Conservation (phyloP, 257 asterid genomes). For the Anisodus acutangulus region DNA sequence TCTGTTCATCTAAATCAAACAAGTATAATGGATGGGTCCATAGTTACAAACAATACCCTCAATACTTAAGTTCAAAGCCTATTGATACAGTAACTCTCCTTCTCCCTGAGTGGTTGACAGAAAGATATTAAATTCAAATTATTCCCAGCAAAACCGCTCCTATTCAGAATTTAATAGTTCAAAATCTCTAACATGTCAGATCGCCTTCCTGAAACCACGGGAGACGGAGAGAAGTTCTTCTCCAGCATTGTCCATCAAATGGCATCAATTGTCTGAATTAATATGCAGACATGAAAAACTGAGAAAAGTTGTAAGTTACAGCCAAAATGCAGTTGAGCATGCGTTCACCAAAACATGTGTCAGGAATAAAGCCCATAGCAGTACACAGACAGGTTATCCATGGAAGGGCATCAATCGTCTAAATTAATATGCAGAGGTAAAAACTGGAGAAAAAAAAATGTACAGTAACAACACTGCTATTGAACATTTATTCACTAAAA, state of each 20-base stretch:
- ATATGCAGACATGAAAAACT: neutral
- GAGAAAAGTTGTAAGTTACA: neutral
- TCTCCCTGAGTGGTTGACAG: neutral
- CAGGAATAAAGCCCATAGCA: neutral
- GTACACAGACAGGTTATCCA: neutral
- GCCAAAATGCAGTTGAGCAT: neutral
- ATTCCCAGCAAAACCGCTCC: neutral
- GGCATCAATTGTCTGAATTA: neutral
- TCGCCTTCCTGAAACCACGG: conserved; percentile 4
- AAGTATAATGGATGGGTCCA: neutral
- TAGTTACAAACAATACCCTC: neutral
- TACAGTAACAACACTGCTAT: neutral
- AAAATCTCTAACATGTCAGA: neutral
- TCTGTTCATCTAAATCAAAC: neutral
- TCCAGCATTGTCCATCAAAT: neutral
- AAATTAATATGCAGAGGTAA: neutral
- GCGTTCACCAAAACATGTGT: neutral
- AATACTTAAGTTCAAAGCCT: neutral
- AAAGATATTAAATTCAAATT: neutral
- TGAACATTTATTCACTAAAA: neutral
- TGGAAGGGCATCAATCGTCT: neutral
- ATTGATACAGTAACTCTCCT: neutral
- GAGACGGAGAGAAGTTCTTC: neutral
- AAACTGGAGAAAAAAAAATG: neutral
- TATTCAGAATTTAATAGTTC: neutral